Evolutionary conservation across 78 protist genomes (phyloP).

Genomic region (Pelomyxa schiedti): DNA sequence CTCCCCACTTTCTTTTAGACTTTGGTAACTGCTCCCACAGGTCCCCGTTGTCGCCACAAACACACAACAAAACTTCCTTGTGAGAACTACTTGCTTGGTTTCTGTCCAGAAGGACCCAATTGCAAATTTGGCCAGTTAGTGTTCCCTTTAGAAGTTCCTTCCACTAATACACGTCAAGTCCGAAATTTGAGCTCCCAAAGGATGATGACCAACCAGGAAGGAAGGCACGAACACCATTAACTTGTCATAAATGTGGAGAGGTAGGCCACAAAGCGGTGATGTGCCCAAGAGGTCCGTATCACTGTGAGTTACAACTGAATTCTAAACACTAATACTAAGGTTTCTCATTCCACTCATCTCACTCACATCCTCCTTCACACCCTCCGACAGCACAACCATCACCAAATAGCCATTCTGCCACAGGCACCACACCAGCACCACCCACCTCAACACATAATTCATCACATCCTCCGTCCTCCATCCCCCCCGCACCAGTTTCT

Average conservation of each 20-base stretch:
- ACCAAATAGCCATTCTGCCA: too few relatives aligned
- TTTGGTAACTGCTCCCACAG: background rate
- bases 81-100: slow-evolving; percentile 64
- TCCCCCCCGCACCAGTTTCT: too few relatives aligned
- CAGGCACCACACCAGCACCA: too few relatives aligned
- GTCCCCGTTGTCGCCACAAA: slow-evolving; percentile 56
- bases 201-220: slow-evolving; percentile 11
- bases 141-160: background rate
- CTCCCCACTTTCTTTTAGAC: background rate
- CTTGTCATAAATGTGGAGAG: slow-evolving; percentile 27
- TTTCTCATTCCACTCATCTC: too few relatives aligned
- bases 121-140: slow-evolving; percentile 60
- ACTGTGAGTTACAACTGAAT: background rate
- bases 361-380: too few relatives aligned
- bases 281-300: slow-evolving; percentile 20
- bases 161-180: background rate
- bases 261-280: slow-evolving; percentile 29
- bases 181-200: slow-evolving; percentile 39
- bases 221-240: slow-evolving; percentile 14
- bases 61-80: slow-evolving; percentile 54
- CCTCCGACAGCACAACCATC: too few relatives aligned
- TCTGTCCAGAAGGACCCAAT: slow-evolving; percentile 79
- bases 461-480: too few relatives aligned
- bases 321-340: too few relatives aligned
- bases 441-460: too few relatives aligned